These are phyloP conservation scores for Arctostaphylos glauca DNA, from an alignment of 148 eudicot genomes.

Conservation along the genomic window DNA sequence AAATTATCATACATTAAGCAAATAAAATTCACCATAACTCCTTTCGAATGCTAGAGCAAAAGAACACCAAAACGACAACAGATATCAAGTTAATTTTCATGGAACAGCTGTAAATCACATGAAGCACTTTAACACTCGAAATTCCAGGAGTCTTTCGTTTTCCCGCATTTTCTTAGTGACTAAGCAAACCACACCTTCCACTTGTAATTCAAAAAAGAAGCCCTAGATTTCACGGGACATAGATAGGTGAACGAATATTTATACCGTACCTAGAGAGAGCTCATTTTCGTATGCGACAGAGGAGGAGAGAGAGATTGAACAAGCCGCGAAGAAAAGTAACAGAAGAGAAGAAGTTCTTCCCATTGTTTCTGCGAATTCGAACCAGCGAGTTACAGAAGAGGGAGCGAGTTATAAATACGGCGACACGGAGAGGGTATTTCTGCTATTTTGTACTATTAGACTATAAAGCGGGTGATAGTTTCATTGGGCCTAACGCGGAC, in stretches of 20 bases:
- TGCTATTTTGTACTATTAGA: background rate
- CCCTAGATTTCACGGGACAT: constrained; percentile 15
- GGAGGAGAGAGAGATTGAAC: background rate
- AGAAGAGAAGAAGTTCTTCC: background rate
- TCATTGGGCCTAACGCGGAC: background rate
- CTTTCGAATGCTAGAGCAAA: background rate
- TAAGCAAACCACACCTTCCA: background rate
- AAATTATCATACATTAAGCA: background rate
- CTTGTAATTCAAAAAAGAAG: constrained; percentile 15
- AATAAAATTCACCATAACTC: background rate
- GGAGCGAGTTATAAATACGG: background rate
- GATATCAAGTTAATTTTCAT: background rate
- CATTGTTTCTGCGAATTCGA: background rate
- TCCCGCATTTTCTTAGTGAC: background rate
- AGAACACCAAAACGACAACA: background rate
- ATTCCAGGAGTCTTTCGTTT: background rate
- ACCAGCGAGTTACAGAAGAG: background rate
- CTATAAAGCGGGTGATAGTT: background rate
- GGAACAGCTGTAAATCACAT: background rate
- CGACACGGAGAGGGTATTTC: background rate
- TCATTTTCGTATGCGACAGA: constrained; percentile 13
- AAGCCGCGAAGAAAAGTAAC: constrained; percentile 21
- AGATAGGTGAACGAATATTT: background rate
- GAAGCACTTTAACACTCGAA: background rate
- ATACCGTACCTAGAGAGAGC: constrained; percentile 38